Evolutionary conservation across 352 stramenopile species (phyloP).

Genomic region (Aphanomyces euteiches): DNA sequence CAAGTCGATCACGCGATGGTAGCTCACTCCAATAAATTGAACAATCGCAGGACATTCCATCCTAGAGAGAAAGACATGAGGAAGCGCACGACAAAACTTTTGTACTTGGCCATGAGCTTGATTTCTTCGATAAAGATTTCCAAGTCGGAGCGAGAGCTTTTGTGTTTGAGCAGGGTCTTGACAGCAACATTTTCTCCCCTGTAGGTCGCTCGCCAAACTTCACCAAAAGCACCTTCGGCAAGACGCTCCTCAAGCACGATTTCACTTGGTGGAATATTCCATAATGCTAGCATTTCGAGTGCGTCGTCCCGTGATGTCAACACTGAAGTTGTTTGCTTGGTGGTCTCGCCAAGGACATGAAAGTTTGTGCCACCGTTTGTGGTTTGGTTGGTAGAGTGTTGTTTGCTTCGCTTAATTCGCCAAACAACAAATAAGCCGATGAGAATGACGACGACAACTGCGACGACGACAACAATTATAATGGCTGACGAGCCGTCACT

Average conservation of each 20-base stretch:
- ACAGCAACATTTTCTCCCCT: constrained; percentile 43
- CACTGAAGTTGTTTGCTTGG: background rate
- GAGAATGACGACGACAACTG: background rate
- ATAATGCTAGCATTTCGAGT: background rate
- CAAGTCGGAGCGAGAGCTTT: background rate
- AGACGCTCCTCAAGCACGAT: constrained; percentile 32
- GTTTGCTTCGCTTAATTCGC: background rate
- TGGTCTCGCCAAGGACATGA: background rate
- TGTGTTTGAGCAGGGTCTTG: constrained; percentile 39
- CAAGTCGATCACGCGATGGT: constrained; percentile 14
- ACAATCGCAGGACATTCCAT: constrained; percentile 10
- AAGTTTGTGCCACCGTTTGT: background rate
- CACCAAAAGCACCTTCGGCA: constrained; percentile 46
- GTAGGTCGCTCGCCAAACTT: constrained; percentile 47
- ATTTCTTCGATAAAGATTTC: constrained; percentile 27
- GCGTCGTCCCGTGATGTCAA: background rate
- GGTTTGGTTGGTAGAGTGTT: background rate
- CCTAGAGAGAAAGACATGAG: background rate
- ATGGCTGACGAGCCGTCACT: background rate
- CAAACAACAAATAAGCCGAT: background rate
- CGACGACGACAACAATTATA: background rate
- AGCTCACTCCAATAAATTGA: constrained; percentile 19
- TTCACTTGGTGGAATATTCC: background rate
- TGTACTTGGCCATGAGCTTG: constrained; percentile 27
- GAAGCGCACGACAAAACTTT: background rate